Evolutionary conservation across 169 alveolate genomes (phyloP).

Genomic region (Theileria luwenshuni): DNA sequence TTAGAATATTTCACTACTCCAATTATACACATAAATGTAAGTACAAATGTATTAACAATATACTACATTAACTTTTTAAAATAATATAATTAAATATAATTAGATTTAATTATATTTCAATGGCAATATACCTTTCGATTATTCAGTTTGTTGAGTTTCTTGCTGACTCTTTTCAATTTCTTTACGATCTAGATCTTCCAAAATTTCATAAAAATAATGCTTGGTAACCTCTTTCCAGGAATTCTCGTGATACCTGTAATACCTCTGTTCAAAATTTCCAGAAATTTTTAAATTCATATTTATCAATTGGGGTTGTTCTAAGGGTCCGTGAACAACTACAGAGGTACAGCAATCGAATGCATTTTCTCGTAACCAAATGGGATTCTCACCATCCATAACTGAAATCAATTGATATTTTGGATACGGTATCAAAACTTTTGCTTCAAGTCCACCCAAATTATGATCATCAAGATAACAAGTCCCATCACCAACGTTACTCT

Average conservation of each 20-base stretch:
- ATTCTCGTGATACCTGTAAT: neutral
- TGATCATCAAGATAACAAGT: neutral
- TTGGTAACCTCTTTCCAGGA: neutral
- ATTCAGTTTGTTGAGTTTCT: no score
- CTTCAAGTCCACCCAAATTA: neutral
- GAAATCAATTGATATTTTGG: neutral
- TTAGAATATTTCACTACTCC: no score
- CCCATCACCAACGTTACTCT: neutral
- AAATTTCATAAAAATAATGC: no score
- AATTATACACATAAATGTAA: no score
- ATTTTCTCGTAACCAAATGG: neutral
- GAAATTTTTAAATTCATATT: no score
- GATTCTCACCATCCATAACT: neutral
- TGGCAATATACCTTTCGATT: no score
- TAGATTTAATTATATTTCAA: no score
- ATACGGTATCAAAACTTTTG: slow-evolving; percentile 5
- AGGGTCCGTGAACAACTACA: neutral
- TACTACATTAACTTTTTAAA: no score
- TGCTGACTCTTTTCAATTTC: no score
- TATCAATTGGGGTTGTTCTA: neutral
- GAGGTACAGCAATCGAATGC: neutral
- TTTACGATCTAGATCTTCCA: neutral
- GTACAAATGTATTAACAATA: no score
- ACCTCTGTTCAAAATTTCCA: neutral
- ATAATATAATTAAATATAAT: no score